phyloP scores from a whole-genome alignment of 176 grass and related monocot species.

The Paspalum notatum region DNA sequence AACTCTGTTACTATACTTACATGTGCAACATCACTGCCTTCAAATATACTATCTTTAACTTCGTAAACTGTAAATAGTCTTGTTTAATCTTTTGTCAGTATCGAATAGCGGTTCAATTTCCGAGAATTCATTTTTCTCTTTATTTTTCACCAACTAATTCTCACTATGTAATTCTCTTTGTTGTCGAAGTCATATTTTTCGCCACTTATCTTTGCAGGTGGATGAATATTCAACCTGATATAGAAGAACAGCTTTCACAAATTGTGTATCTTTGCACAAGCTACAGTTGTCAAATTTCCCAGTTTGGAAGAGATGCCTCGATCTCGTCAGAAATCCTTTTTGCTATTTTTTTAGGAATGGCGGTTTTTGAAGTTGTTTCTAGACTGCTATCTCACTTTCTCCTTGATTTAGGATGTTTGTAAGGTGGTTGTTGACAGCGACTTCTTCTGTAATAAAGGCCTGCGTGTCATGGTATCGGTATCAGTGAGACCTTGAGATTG shows the following conservation, averaged over 20 bases:
- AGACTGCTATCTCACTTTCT: not conserved
- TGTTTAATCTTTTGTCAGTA: not conserved
- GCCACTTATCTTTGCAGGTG: not conserved
- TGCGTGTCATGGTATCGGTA: too few relatives aligned
- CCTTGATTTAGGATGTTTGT: not conserved
- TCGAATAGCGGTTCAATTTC: not conserved
- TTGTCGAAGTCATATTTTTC: not conserved
- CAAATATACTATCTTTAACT: too few relatives aligned
- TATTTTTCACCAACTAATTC: not conserved
- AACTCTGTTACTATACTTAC: not conserved
- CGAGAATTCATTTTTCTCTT: not conserved
- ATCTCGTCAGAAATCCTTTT: not conserved
- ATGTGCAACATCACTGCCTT: not conserved
- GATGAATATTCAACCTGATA: not conserved
- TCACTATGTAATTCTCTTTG: not conserved
- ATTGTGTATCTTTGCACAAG: not conserved
- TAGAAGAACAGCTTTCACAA: not conserved
- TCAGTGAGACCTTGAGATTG: not conserved
- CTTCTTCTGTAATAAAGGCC: constrained; percentile 12
- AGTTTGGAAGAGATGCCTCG: constrained; percentile 1
- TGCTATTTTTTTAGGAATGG: not conserved
- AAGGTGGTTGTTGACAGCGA: not conserved
- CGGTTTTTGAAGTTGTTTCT: not conserved
- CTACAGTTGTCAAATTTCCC: not conserved
- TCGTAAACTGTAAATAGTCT: not conserved